Percentiles rank a stretch among this genome's conserved stretches.
These are phyloP conservation scores for Hypomontagnella monticulosa DNA, from an alignment of 495 filamentous ascomycete genomes.

Conservation along the genomic window DNA sequence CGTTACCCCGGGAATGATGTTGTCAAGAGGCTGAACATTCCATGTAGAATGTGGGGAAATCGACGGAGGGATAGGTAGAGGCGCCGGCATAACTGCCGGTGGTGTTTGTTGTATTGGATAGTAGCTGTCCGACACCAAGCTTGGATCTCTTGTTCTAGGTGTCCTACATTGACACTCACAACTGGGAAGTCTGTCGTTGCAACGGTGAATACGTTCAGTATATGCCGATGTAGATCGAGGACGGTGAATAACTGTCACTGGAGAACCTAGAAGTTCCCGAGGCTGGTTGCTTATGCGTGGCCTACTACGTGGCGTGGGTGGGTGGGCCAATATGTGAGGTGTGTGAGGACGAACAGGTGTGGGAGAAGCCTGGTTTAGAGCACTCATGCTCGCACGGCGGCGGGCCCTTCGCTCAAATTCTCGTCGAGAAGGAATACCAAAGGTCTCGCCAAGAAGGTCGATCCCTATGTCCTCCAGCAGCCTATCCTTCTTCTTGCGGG, in stretches of 20 bases:
- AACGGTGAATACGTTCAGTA: neutral
- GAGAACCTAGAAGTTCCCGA: neutral
- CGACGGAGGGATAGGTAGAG: neutral
- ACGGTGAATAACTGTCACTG: neutral
- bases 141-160: neutral
- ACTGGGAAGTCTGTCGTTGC: neutral
- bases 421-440: conserved; percentile 34
- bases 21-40: neutral
- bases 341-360: neutral
- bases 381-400: conserved; percentile 5
- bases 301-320: neutral
- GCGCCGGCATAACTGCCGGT: neutral
- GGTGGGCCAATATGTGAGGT: neutral
- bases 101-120: neutral
- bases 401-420: conserved; percentile 23
- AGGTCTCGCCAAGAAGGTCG: conserved; percentile 26
- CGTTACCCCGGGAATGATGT: neutral
- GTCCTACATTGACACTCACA: neutral
- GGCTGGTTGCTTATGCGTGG: neutral
- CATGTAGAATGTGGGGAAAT: neutral
- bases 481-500: conserved; percentile 33
- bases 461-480: conserved; percentile 29
- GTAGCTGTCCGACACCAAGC: neutral
- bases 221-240: conserved; percentile 3
- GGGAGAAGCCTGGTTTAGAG: neutral